Percentiles rank a stretch among this genome's conserved stretches.
These are phyloP conservation scores for Athelia psychrophila DNA, from an alignment of 1,284 basidiomycete species.

Conservation along the genomic window DNA sequence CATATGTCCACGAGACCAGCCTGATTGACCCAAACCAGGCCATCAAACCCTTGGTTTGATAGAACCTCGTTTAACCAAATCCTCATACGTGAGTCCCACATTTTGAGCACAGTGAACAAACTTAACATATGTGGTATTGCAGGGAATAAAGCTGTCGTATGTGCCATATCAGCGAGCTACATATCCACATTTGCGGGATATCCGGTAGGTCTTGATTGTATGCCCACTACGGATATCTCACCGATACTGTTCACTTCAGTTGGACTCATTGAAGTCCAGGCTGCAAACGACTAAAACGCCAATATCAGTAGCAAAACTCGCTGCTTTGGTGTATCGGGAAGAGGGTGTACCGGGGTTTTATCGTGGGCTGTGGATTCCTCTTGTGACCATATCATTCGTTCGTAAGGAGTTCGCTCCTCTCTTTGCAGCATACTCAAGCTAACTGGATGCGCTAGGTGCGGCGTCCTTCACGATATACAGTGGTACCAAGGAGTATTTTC, in stretches of 20 bases:
- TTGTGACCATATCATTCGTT: constrained; percentile 96
- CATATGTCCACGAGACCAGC: too few relatives aligned
- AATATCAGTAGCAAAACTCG: constrained; percentile 73
- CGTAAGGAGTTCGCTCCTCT: constrained; percentile 51
- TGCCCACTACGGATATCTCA: not conserved
- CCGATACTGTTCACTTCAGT: constrained; percentile 25
- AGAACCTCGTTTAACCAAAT: constrained; percentile 59
- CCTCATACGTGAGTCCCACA: constrained; percentile 51
- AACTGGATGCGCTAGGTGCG: constrained; percentile 48
- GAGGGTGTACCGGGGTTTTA: constrained; percentile 94
- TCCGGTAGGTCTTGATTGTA: constrained; percentile 48
- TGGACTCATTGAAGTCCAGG: constrained; percentile 91
- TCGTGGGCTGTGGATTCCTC: constrained; percentile 87
- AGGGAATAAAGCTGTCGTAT: constrained; percentile 82
- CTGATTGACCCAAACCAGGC: constrained; percentile 32
- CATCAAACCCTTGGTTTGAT: constrained; percentile 59
- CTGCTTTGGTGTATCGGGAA: constrained; percentile 76
- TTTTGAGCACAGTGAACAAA: constrained; percentile 1
- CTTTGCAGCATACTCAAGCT: constrained; percentile 9
- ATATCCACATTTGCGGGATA: constrained; percentile 82
- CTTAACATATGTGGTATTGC: constrained; percentile 5
- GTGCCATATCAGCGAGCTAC: constrained; percentile 79
- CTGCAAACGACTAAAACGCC: constrained; percentile 82
- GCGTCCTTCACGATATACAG: constrained; percentile 95
- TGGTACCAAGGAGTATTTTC: constrained; percentile 81